Evolutionary conservation across 805 yeast species (phyloP), one percentile per base, ranked within the genome.

Genomic region (Teunomyces kruisii): DNA sequence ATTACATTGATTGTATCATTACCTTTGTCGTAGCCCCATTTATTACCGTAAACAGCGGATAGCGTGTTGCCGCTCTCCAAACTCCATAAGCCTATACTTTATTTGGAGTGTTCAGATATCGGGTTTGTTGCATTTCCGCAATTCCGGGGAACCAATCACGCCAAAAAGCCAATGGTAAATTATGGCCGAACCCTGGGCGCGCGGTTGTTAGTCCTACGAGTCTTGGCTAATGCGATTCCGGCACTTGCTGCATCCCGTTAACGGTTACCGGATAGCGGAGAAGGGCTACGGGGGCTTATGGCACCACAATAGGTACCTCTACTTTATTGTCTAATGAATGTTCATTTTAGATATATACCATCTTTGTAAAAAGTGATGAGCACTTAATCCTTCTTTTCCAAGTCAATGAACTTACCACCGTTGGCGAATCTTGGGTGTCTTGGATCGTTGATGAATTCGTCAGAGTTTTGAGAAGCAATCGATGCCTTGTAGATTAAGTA

Each of bases 361-460:
- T n/a, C 38, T n/a, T n/a, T n/a, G 26, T 22, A 19, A 12, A 35
- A 9, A 19, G 28, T 17, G 8, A 35, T 9, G 12, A 35, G 38
- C 38, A 35, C 28, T 22, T 22, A 35, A 35, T 35, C 38, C 48
- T 48, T 54, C 54, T 60, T 60, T 52, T 58, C 63, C 58, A 61
- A 60, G 56, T 61, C 65, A 39, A 61, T 60, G 58, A 61, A 61
- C 65, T 72, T 72, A 52, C 75, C 77, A 56, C 77, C 77, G 49
- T 56, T 62, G 56, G 69, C 74, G 67, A 88, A 86, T 76, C 95
- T 85, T 72, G 97, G 97, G 78, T 89, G 89, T 80, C 96, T 87
- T 76, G 97, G 96, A 74, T 89, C 96, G 70, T 89, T 88, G 73
- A 84, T 81, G 78, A 83, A 89, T 74, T 88, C 95, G 52, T 78